A percentile compares a stretch with the other conserved stretches of the same genome.
phyloP scores from a whole-genome alignment of 2,329 filamentous ascomycete species.

The Allantophomopsis lycopodina region DNA sequence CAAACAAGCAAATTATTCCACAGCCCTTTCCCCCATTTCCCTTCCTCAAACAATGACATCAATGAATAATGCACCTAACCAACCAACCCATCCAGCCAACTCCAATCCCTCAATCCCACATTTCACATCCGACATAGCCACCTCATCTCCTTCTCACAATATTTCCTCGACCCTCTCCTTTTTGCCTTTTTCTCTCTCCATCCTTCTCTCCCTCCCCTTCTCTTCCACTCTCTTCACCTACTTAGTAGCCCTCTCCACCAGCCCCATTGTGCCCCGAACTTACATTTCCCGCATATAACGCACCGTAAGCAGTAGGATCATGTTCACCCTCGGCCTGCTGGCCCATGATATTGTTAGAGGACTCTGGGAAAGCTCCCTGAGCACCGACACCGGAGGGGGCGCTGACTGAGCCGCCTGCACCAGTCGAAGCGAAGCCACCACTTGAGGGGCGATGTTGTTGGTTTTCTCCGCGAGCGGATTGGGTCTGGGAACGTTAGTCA shows the following conservation, averaged over 20 bases:
- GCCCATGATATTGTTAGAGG: slow-evolving; percentile 18
- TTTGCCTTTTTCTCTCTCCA: too few species aligned
- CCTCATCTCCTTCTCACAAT: too few species aligned
- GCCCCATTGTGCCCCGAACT: slow-evolving; percentile 45
- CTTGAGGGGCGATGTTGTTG: slow-evolving; percentile 32
- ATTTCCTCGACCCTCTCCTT: too few species aligned
- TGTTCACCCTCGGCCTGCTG: slow-evolving; percentile 18
- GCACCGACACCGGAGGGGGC: slow-evolving; percentile 16
- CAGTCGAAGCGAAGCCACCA: slow-evolving; percentile 33
- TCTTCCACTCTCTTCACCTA: slow-evolving; percentile 3
- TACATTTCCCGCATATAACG: slow-evolving; percentile 29
- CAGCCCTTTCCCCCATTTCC: too few species aligned
- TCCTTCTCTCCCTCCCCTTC: neutral
- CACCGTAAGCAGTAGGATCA: slow-evolving; percentile 21
- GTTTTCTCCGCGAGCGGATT: slow-evolving; percentile 57
- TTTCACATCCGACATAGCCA: too few species aligned
- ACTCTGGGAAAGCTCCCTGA: slow-evolving; percentile 16
- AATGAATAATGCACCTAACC: too few species aligned
- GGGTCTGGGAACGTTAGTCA: slow-evolving; percentile 37
- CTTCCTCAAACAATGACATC: too few species aligned
- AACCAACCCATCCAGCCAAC: neutral
- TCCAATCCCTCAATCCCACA: too few species aligned
- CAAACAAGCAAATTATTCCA: too few species aligned
- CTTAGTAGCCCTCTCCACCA: slow-evolving; percentile 37
- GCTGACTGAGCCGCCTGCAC: slow-evolving; percentile 23